A percentile compares a stretch with the other conserved stretches of the same genome.
These are phyloP conservation scores for Podospora anserina DNA, from an alignment of 495 filamentous ascomycete species.

Conservation along the genomic window DNA sequence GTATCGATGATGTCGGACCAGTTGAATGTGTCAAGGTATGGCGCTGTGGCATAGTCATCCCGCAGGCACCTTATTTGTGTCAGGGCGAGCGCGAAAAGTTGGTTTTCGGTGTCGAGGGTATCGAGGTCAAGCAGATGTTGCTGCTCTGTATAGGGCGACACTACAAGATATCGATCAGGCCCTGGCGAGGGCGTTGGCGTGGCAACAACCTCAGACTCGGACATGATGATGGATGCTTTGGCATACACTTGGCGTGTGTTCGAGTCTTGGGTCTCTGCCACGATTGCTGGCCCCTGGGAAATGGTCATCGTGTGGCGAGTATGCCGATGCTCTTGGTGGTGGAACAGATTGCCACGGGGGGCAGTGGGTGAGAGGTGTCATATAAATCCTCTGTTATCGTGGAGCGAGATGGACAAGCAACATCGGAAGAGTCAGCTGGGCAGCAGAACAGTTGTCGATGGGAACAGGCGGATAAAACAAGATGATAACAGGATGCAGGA, in stretches of 20 bases:
- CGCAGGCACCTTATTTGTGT: slow-evolving; percentile 58
- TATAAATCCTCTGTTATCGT: not conserved
- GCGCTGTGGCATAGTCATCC: slow-evolving; percentile 70
- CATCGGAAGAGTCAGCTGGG: not conserved
- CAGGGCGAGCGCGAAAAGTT: slow-evolving; percentile 68
- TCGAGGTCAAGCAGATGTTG: slow-evolving; percentile 69
- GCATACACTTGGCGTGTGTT: slow-evolving; percentile 4
- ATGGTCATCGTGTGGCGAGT: slow-evolving; percentile 19
- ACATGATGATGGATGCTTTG: slow-evolving; percentile 13
- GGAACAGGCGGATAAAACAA: not conserved
- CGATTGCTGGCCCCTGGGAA: slow-evolving; percentile 16
- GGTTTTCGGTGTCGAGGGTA: slow-evolving; percentile 59
- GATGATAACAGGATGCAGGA: slow-evolving; percentile 1
- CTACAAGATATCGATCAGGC: slow-evolving; percentile 48
- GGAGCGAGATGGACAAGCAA: not conserved
- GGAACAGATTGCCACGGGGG: not conserved
- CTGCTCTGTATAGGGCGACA: slow-evolving; percentile 68
- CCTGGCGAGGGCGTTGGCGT: not conserved
- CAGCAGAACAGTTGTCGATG: not conserved
- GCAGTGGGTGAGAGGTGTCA: not conserved
- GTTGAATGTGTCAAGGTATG: slow-evolving; percentile 74
- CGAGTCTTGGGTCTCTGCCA: slow-evolving; percentile 13
- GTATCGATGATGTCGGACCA: slow-evolving; percentile 61
- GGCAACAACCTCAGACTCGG: slow-evolving; percentile 9
- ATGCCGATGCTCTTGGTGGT: not conserved